Conservation (phyloP, 2,329 filamentous ascomycete genomes). For the Tolypocladium endophyticum region DNA sequence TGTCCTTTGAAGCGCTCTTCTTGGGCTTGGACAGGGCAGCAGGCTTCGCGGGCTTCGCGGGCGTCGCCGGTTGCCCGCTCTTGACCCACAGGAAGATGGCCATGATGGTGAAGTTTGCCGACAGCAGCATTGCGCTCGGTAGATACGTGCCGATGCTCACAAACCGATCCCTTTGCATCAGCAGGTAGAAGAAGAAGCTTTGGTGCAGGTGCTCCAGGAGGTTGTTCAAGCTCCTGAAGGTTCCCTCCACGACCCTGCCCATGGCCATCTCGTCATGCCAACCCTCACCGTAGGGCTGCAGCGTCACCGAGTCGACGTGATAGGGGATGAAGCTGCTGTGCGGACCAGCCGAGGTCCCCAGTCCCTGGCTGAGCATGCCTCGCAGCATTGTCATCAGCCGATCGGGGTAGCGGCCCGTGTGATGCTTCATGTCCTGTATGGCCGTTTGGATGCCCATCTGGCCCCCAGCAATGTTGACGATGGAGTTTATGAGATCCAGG, state of each 20-base stretch:
- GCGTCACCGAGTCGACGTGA: slow-evolving; percentile 89
- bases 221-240: slow-evolving; percentile 92
- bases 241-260: slow-evolving; percentile 78
- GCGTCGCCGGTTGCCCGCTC: slow-evolving; percentile 50
- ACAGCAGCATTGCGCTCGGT: slow-evolving; percentile 93
- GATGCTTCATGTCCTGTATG: slow-evolving; percentile 82
- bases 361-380: slow-evolving; percentile 84
- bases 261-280: slow-evolving; percentile 98
- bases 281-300: slow-evolving; percentile 80
- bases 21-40: background rate
- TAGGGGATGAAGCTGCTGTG: slow-evolving; percentile 97
- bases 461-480: slow-evolving; percentile 73
- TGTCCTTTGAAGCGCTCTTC: slow-evolving; percentile 1
- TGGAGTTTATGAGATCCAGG: slow-evolving; percentile 89
- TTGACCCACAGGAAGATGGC: slow-evolving; percentile 90
- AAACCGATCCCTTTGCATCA: slow-evolving; percentile 85
- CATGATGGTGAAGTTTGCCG: slow-evolving; percentile 90
- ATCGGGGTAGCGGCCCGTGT: slow-evolving; percentile 67
- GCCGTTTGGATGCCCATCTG: slow-evolving; percentile 85
- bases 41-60: background rate
- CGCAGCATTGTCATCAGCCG: slow-evolving; percentile 80
- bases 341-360: slow-evolving; percentile 80
- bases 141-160: slow-evolving; percentile 97
- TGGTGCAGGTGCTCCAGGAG: slow-evolving; percentile 93
- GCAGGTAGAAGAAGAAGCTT: slow-evolving; percentile 97